phyloP scores from a whole-genome alignment of 306 rosid genomes.

The Quercus ilex region DNA sequence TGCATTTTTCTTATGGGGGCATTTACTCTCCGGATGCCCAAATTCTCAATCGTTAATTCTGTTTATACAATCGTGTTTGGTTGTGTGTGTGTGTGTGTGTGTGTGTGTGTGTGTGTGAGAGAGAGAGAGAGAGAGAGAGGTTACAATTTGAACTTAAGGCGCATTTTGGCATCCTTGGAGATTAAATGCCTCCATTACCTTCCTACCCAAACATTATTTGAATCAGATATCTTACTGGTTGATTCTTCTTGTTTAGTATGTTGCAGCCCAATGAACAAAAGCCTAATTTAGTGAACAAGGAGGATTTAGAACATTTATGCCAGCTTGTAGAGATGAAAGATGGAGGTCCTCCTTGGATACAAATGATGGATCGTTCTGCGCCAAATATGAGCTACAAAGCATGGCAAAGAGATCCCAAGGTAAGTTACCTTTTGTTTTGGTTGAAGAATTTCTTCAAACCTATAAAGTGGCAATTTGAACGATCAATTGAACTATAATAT shows the following conservation, averaged over 20 bases:
- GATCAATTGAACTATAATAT: not conserved
- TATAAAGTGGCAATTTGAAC: not conserved
- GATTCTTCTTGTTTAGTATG: conserved; percentile 4
- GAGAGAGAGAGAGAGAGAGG: not conserved
- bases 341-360: conserved; percentile 59
- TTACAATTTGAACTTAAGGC: no score
- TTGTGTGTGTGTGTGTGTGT: no score
- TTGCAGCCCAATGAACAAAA: conserved; percentile 9
- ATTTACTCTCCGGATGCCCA: not conserved
- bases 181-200: no score
- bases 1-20: not conserved
- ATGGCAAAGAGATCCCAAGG: conserved; percentile 60
- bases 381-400: conserved; percentile 53
- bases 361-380: conserved; percentile 52
- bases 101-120: no score
- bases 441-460: not conserved
- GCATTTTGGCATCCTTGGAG: no score
- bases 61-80: not conserved
- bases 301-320: conserved; percentile 38
- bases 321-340: conserved; percentile 55
- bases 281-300: conserved; percentile 18
- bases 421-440: not conserved
- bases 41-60: not conserved
- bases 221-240: conserved; percentile 1
- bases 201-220: not conserved